These are phyloP conservation scores for Claviceps cyperi DNA, from an alignment of 2,329 filamentous ascomycete genomes.

Conservation along the genomic window DNA sequence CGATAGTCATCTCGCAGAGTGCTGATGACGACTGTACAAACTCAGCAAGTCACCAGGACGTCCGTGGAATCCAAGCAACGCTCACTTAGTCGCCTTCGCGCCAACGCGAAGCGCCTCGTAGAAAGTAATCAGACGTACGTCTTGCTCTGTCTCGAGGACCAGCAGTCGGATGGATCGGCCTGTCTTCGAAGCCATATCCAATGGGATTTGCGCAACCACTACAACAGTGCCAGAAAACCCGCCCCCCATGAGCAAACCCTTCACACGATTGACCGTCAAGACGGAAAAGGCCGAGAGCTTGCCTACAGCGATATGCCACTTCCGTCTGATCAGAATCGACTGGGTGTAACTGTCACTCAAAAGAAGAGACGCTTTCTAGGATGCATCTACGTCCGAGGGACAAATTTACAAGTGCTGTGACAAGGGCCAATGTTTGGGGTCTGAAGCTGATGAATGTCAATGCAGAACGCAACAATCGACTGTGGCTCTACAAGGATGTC, in stretches of 20 bases:
- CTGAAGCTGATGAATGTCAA: too few relatives aligned
- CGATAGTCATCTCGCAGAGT: too few relatives aligned
- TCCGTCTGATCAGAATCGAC: slow-evolving; percentile 21
- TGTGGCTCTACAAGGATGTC: too few relatives aligned
- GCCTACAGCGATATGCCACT: slow-evolving; percentile 21
- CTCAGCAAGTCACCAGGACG: too few relatives aligned
- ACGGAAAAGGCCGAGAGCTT: slow-evolving; percentile 19
- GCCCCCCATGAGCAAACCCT: neutral
- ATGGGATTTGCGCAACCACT: slow-evolving; percentile 4
- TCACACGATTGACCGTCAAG: slow-evolving; percentile 8
- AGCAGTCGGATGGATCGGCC: slow-evolving; percentile 11
- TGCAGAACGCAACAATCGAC: too few relatives aligned
- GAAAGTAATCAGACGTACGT: slow-evolving; percentile 6
- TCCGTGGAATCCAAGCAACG: slow-evolving; percentile 2
- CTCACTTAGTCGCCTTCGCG: slow-evolving; percentile 14
- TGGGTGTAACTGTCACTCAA: slow-evolving; percentile 24
- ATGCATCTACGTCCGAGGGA: slow-evolving; percentile 22
- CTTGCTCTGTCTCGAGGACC: slow-evolving; percentile 3
- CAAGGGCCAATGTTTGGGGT: too few relatives aligned
- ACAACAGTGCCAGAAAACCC: neutral
- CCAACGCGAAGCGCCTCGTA: slow-evolving; percentile 17
- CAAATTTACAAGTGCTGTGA: slow-evolving; percentile 9
- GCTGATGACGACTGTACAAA: too few relatives aligned
- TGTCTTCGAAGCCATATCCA: slow-evolving; percentile 7
- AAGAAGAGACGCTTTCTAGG: slow-evolving; percentile 32